A percentile compares a stretch with the other conserved stretches of the same genome.
phyloP scores from a whole-genome alignment of 2,329 filamentous ascomycete genomes.

The Trichoderma citrinoviride region DNA sequence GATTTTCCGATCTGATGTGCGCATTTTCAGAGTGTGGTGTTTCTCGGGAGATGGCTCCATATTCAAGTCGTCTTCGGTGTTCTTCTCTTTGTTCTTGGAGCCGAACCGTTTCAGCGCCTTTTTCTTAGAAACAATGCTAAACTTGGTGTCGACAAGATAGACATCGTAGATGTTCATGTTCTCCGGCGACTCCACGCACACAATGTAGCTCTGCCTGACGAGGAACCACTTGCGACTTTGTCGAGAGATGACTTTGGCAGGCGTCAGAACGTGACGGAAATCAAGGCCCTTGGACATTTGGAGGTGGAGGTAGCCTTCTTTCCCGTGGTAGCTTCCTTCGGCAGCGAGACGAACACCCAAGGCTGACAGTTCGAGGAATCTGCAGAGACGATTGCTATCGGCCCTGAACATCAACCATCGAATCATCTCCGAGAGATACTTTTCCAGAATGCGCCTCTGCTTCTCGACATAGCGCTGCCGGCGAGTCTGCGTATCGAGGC shows the following conservation, averaged over 20 bases:
- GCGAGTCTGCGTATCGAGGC: slow-evolving; percentile 44
- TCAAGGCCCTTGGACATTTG: slow-evolving; percentile 87
- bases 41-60: slow-evolving; percentile 45
- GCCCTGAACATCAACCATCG: slow-evolving; percentile 95
- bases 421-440: slow-evolving; percentile 90
- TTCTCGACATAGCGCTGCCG: slow-evolving; percentile 68
- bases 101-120: slow-evolving; percentile 52
- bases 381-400: slow-evolving; percentile 92
- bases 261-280: slow-evolving; percentile 76
- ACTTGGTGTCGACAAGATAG: slow-evolving; percentile 90
- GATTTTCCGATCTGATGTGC: slow-evolving; percentile 88
- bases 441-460: slow-evolving; percentile 81
- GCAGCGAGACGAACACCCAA: slow-evolving; percentile 89
- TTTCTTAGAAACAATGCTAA: slow-evolving; percentile 75
- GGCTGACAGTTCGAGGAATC: slow-evolving; percentile 92
- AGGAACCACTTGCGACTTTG: slow-evolving; percentile 97
- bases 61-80: slow-evolving; percentile 43
- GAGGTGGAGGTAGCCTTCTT: slow-evolving; percentile 91
- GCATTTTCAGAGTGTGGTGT: slow-evolving; percentile 83
- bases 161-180: slow-evolving; percentile 99
- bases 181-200: slow-evolving; percentile 96
- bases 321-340: slow-evolving; percentile 95
- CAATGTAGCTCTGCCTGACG: slow-evolving; percentile 95
- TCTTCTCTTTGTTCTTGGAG: slow-evolving; percentile 64
- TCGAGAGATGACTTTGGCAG: slow-evolving; percentile 72